Evolutionary conservation across 129 eudicot species (phyloP).

Genomic region (Lactuca saligna): DNA sequence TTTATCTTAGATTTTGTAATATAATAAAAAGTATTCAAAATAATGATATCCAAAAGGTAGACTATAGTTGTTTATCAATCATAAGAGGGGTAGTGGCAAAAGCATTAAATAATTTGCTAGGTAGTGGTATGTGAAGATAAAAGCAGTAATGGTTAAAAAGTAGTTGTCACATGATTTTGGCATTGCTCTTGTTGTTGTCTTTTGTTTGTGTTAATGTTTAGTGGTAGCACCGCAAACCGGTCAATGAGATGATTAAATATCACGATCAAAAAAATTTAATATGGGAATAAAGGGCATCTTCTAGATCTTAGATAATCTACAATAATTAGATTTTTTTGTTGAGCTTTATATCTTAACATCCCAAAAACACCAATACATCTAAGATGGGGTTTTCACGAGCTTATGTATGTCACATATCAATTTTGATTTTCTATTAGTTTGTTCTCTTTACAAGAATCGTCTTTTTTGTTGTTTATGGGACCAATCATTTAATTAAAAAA

Average conservation of each 20-base stretch:
- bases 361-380: no score
- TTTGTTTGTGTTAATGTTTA: constrained; percentile 35
- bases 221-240: background rate
- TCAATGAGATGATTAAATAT: background rate
- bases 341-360: background rate
- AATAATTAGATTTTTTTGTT: background rate
- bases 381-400: background rate
- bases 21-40: constrained; percentile 19
- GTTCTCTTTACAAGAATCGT: background rate
- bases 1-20: constrained; percentile 13
- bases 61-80: constrained; percentile 28
- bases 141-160: constrained; percentile 7
- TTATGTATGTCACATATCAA: background rate
- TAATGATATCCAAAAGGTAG: constrained; percentile 28
- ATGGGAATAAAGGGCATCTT: constrained; percentile 2
- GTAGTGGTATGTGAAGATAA: constrained; percentile 18
- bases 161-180: constrained; percentile 28
- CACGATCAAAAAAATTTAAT: background rate
- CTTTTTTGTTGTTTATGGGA: background rate
- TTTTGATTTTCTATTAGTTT: no score
- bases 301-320: background rate
- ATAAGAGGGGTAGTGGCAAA: constrained; percentile 30
- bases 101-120: constrained; percentile 12
- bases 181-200: constrained; percentile 17
- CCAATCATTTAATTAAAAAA: background rate